Percentiles rank a stretch among this genome's conserved stretches.
These are phyloP conservation scores for Halenospora varia DNA, from an alignment of 495 filamentous ascomycete genomes.

Conservation along the genomic window DNA sequence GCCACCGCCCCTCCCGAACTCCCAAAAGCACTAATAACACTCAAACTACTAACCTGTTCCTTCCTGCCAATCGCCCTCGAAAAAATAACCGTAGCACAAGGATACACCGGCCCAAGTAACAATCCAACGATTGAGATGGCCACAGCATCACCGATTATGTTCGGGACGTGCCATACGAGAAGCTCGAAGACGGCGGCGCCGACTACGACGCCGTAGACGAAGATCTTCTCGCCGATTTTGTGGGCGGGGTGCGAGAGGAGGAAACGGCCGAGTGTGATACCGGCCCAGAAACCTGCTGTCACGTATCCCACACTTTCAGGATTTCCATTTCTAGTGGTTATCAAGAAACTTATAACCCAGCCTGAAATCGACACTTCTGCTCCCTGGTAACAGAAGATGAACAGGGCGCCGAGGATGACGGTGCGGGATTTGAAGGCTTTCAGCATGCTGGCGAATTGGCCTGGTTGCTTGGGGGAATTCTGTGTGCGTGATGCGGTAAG, in stretches of 20 bases:
- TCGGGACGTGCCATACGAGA: conserved; percentile 71
- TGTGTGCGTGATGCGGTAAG: conserved; percentile 31
- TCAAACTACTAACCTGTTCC: conserved; percentile 63
- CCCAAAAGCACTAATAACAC: conserved; percentile 68
- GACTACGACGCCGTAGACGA: conserved; percentile 55
- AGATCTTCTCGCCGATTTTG: conserved; percentile 61
- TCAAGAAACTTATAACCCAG: conserved; percentile 80
- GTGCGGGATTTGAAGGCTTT: conserved; percentile 49
- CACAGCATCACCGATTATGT: conserved; percentile 66
- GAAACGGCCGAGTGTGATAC: conserved; percentile 72
- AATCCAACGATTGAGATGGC: conserved; percentile 69
- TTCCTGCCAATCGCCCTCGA: conserved; percentile 54
- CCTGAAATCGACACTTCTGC: conserved; percentile 75
- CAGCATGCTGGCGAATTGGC: conserved; percentile 32
- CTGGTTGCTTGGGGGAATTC: conserved; percentile 33
- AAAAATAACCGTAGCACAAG: conserved; percentile 66
- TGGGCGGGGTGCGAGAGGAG: conserved; percentile 58
- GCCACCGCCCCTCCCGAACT: conserved; percentile 70
- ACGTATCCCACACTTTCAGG: conserved; percentile 72
- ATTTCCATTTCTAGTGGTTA: conserved; percentile 61
- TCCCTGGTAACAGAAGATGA: conserved; percentile 80
- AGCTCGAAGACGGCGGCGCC: conserved; percentile 64
- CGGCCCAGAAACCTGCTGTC: conserved; percentile 78
- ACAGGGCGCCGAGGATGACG: conserved; percentile 66
- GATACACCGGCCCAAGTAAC: conserved; percentile 73